A percentile compares a stretch with the other conserved stretches of the same genome.
These are phyloP conservation scores for Cercospora janseana DNA, from an alignment of 2,329 filamentous ascomycete species.

Conservation along the genomic window DNA sequence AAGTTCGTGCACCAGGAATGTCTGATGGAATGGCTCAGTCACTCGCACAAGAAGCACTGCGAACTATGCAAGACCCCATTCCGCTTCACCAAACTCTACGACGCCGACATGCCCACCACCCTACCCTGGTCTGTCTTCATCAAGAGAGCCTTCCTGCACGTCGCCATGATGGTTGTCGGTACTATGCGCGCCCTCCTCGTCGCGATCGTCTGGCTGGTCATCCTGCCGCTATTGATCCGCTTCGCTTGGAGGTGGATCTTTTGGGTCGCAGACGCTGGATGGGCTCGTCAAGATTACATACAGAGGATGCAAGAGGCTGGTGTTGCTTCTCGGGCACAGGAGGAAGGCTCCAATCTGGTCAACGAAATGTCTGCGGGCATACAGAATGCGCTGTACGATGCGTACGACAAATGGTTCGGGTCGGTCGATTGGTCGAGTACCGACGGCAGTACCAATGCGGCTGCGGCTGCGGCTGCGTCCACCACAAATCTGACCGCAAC, in stretches of 20 bases:
- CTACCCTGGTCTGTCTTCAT: constrained; percentile 80
- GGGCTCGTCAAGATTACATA: constrained; percentile 48
- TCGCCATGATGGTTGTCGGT: constrained; percentile 44
- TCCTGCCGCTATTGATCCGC: constrained; percentile 86
- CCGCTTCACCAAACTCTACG: constrained; percentile 96
- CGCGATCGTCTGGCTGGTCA: constrained; percentile 79
- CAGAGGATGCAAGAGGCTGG: constrained; percentile 23
- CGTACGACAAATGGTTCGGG: constrained; percentile 19
- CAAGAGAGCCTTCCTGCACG: constrained; percentile 72
- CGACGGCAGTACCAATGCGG: background rate
- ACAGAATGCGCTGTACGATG: constrained; percentile 13
- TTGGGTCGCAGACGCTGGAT: constrained; percentile 83
- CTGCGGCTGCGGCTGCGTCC: background rate
- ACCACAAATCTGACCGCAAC: constrained; percentile 19
- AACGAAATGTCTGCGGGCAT: constrained; percentile 12
- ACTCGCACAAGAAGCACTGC: constrained; percentile 99
- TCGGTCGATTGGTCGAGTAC: constrained; percentile 7
- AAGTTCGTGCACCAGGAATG: constrained; percentile 98
- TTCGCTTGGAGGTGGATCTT: constrained; percentile 91
- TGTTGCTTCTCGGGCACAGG: constrained; percentile 13
- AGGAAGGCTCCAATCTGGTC: constrained; percentile 6
- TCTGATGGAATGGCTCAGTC: constrained; percentile 96
- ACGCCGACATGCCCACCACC: constrained; percentile 83
- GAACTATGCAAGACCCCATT: constrained; percentile 99
- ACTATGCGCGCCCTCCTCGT: constrained; percentile 68